These are phyloP conservation scores for Nigrospora sphaerica DNA, from an alignment of 2,329 filamentous ascomycete species.

Conservation along the genomic window DNA sequence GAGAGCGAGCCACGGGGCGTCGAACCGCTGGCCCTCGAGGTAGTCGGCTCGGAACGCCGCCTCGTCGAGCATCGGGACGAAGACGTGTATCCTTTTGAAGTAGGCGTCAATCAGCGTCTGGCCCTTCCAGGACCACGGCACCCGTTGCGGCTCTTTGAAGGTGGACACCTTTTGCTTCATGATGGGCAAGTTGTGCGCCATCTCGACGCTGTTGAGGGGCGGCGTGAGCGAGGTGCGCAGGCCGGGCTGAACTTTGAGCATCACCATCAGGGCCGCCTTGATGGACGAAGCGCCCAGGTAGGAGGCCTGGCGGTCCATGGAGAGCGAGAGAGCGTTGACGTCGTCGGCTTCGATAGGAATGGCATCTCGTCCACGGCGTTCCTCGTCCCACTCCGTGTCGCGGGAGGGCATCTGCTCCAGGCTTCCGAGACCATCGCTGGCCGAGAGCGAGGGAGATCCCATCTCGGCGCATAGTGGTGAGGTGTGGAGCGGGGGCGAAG, in stretches of 20 bases:
- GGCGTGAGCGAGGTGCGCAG: conserved; percentile 37
- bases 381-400: conserved; percentile 63
- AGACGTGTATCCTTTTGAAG: conserved; percentile 65
- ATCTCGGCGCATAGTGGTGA: conserved; percentile 40
- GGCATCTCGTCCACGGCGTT: conserved; percentile 43
- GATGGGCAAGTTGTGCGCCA: conserved; percentile 36
- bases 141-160: conserved; percentile 39
- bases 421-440: conserved; percentile 38
- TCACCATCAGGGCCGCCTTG: conserved; percentile 66
- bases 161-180: conserved; percentile 34
- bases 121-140: conserved; percentile 56
- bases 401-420: conserved; percentile 64
- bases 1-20: conserved; percentile 64
- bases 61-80: conserved; percentile 69
- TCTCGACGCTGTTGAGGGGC: conserved; percentile 38
- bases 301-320: conserved; percentile 51
- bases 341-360: conserved; percentile 62
- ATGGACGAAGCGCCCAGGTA: conserved; percentile 71
- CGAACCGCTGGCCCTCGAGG: conserved; percentile 52
- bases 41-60: conserved; percentile 61
- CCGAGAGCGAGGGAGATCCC: conserved; percentile 41
- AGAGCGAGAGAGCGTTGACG: conserved; percentile 60
- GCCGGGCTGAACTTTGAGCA: conserved; percentile 48
- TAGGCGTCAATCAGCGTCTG: conserved; percentile 68
- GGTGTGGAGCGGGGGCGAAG: conserved; percentile 45